These are phyloP conservation scores for Wickerhamiella brachini DNA, from an alignment of 805 yeast genomes.

Conservation along the genomic window DNA sequence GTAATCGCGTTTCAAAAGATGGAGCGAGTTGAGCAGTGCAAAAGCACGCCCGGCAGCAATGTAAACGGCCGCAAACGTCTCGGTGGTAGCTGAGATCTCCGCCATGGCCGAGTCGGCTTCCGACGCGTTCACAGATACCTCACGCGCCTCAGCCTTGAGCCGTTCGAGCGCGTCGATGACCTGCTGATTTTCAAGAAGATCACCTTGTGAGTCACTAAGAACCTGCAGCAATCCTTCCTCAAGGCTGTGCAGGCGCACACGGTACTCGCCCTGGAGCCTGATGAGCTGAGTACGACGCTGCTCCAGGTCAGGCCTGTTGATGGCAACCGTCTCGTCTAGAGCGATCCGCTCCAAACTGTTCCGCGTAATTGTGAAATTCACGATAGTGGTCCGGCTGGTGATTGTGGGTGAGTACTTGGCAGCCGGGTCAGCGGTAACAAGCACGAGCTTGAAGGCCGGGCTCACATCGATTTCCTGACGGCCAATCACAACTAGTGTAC, in stretches of 20 bases:
- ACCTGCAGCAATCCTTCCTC: constrained; percentile 47
- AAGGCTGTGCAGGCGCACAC: constrained; percentile 36
- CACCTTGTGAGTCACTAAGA: constrained; percentile 43
- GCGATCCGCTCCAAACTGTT: constrained; percentile 52
- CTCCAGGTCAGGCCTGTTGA: constrained; percentile 56
- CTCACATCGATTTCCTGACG: constrained; percentile 53
- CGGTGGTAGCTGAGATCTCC: constrained; percentile 36
- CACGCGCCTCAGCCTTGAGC: constrained; percentile 48
- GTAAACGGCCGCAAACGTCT: constrained; percentile 42
- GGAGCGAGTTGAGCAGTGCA: constrained; percentile 31
- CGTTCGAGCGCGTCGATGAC: constrained; percentile 46
- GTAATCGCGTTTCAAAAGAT: constrained; percentile 38
- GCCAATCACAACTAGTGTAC: constrained; percentile 48
- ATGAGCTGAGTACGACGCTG: constrained; percentile 39
- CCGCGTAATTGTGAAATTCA: constrained; percentile 63
- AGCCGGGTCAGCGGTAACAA: constrained; percentile 48
- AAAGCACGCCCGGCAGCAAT: constrained; percentile 38
- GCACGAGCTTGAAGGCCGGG: constrained; percentile 42
- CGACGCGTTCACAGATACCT: constrained; percentile 37
- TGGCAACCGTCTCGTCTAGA: constrained; percentile 39
- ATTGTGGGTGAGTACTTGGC: constrained; percentile 35
- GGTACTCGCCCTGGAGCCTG: constrained; percentile 46
- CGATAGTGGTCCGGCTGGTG: constrained; percentile 43
- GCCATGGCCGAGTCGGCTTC: constrained; percentile 44
- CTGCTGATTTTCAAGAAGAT: constrained; percentile 52